These are phyloP conservation scores for Trypanosoma conorhini DNA, from an alignment of 208 protist species.

Conservation along the genomic window DNA sequence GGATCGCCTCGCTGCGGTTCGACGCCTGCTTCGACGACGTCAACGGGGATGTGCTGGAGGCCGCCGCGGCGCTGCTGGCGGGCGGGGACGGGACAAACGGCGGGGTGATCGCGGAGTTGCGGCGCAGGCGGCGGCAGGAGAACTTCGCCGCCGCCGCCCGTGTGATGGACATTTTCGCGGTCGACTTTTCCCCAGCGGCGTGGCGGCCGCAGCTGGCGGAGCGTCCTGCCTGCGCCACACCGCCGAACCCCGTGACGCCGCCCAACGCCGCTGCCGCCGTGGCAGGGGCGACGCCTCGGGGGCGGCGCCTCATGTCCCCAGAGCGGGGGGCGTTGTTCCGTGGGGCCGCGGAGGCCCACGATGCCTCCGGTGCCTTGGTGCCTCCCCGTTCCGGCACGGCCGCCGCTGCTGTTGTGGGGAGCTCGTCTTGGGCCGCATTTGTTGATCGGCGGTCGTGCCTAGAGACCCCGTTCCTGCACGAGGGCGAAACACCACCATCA, in stretches of 20 bases:
- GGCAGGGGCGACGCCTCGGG: not conserved
- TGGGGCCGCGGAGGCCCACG: not conserved
- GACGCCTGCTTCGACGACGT: conserved; percentile 32
- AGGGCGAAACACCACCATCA: not conserved
- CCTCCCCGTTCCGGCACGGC: not conserved
- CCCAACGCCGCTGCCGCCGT: not conserved
- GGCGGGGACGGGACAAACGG: conserved; percentile 14
- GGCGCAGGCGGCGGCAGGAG: conserved; percentile 29
- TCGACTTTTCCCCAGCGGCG: conserved; percentile 2
- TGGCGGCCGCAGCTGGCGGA: not conserved
- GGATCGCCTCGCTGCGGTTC: conserved; percentile 26
- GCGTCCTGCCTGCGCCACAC: not conserved
- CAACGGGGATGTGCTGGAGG: conserved; percentile 34
- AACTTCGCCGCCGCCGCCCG: conserved; percentile 30
- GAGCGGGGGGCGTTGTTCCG: not conserved
- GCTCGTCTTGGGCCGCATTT: conserved; percentile 7
- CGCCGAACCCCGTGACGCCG: not conserved
- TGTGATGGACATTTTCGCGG: conserved; percentile 27
- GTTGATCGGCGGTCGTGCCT: conserved; percentile 1
- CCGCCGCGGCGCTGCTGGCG: conserved; percentile 14
- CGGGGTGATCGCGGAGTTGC: conserved; percentile 17
- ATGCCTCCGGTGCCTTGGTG: not conserved
- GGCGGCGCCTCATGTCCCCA: not conserved
- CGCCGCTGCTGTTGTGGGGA: not conserved
- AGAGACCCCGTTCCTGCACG: not conserved